Evolutionary conservation across 2,329 filamentous ascomycete genomes (phyloP), one percentile per base, ranked within the genome.

Genomic region (Diaporthe longicolla): DNA sequence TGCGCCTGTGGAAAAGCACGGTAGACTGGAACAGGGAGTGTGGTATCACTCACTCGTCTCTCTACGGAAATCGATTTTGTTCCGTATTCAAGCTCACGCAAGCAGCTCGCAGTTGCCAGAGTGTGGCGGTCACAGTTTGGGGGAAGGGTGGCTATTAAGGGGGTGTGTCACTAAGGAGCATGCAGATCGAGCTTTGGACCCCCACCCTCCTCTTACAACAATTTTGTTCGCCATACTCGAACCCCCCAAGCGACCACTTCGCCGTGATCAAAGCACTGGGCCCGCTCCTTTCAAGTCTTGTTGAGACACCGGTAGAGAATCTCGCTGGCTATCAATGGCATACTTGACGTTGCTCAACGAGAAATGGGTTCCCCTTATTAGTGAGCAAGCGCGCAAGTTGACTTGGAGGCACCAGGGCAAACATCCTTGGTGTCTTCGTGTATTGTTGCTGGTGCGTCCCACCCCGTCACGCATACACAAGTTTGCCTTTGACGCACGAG

Each of bases 401-500:
- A 65, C 35, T 29, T 37, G 35, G 35, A 24, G 52, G 32, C 37
- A 35, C 19, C 24, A 37, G 24, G 45, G 71, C 72, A 75, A 74
- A 75, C 74, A 75, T 52, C 24, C 52, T n/a, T 74, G 43, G 74
- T 68, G 45, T 43, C 57, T 24, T 52, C 68, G 50, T 68, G 54
- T 52, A 57, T 50, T 58, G 63, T 59, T 69, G 61, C 71, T 55
- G 43, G 58, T 54, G 55, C 55, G 52, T 74, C 58, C 66, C 57
- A 69, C 55, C 43, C 37, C 37, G 66, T 54, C 26, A 59, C 69
- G 45, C 54, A 29, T 66, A 29, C 73, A 73, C 48, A 69, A 74
- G 71, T 75, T 75, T 75, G 72, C 72, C 73, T 54, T 52, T 70
- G 61, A 57, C 48, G 43, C 50, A 48, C 35, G 10, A 58, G 37